A percentile compares a stretch with the other conserved stretches of the same genome.
Conservation (phyloP, 75 land plant genomes). For the Cryptomeria japonica region DNA sequence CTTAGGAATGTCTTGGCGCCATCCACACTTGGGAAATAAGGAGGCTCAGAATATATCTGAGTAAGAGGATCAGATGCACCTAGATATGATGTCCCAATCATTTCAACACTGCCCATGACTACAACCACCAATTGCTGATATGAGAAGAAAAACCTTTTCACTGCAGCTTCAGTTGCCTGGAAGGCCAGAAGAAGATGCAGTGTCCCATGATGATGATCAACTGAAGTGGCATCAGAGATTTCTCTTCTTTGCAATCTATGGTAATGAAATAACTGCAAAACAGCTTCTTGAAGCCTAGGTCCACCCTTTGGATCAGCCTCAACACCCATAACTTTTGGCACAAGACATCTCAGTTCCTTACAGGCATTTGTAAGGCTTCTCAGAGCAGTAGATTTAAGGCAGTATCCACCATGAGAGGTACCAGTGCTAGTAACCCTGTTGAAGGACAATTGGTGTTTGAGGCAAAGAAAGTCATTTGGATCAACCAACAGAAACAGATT, state of each 20-base stretch:
- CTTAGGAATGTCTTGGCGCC: slow-evolving; percentile 78
- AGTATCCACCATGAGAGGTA: slow-evolving; percentile 32
- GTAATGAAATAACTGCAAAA: slow-evolving; percentile 55
- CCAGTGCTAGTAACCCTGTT: slow-evolving; percentile 19
- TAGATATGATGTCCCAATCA: slow-evolving; percentile 27
- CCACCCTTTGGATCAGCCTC: slow-evolving; percentile 86
- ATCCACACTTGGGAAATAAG: slow-evolving; percentile 76
- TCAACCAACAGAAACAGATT: too few relatives aligned
- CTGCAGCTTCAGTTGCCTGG: slow-evolving; percentile 61
- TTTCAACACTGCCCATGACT: slow-evolving; percentile 73
- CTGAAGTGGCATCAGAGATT: slow-evolving; percentile 9
- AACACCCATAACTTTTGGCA: slow-evolving; percentile 63
- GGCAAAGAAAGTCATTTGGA: background rate
- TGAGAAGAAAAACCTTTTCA: slow-evolving; percentile 63
- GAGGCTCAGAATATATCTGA: slow-evolving; percentile 64
- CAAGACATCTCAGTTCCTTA: slow-evolving; percentile 64
- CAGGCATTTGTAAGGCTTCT: slow-evolving; percentile 38
- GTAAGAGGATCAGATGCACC: slow-evolving; percentile 41
- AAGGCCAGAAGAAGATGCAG: slow-evolving; percentile 66
- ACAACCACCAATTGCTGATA: slow-evolving; percentile 61
- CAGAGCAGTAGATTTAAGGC: slow-evolving; percentile 58
- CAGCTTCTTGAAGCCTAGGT: slow-evolving; percentile 79
- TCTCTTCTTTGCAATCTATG: slow-evolving; percentile 7
- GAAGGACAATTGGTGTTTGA: slow-evolving; percentile 65
- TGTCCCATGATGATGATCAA: slow-evolving; percentile 11